A percentile compares a stretch with the other conserved stretches of the same genome.
Conservation (phyloP, 257 asterid genomes). For the Ophiorrhiza pumila region DNA sequence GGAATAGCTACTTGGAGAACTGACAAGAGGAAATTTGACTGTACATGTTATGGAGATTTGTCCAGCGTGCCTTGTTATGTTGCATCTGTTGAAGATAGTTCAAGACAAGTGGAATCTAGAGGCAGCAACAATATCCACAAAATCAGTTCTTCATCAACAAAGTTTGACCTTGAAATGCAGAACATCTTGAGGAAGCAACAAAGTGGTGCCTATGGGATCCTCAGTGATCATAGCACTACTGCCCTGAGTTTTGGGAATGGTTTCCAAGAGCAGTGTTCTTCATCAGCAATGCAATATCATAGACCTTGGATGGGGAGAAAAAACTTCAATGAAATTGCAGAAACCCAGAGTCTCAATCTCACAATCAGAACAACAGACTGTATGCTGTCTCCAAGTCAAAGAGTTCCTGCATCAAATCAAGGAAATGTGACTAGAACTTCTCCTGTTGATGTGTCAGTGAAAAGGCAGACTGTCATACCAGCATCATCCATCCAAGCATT, state of each 20-base stretch:
- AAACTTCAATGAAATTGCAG: constrained; percentile 24
- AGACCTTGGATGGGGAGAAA: constrained; percentile 31
- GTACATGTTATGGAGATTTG: constrained; percentile 24
- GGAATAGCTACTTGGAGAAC: constrained; percentile 27
- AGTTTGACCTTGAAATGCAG: constrained; percentile 27
- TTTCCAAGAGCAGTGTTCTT: constrained; percentile 30
- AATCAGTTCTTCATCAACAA: constrained; percentile 26
- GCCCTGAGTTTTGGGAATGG: constrained; percentile 22
- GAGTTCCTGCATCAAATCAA: constrained; percentile 20
- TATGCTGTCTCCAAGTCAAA: constrained; percentile 27
- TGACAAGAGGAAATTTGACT: constrained; percentile 27
- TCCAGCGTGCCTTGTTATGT: constrained; percentile 31
- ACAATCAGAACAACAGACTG: constrained; percentile 19
- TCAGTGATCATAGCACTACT: constrained; percentile 19
- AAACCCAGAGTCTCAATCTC: constrained; percentile 29
- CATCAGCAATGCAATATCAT: constrained; percentile 22
- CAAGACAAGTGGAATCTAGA: constrained; percentile 27
- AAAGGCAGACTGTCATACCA: constrained; percentile 28
- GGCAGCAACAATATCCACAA: constrained; percentile 24
- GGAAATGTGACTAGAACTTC: constrained; percentile 30
- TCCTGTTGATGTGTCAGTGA: constrained; percentile 22
- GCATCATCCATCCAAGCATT: constrained; percentile 33
- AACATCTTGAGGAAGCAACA: constrained; percentile 26
- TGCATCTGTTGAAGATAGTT: constrained; percentile 26
- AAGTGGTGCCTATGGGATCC: constrained; percentile 17